Evolutionary conservation across 495 filamentous ascomycete species (phyloP).

Genomic region (Echria macrotheca): DNA sequence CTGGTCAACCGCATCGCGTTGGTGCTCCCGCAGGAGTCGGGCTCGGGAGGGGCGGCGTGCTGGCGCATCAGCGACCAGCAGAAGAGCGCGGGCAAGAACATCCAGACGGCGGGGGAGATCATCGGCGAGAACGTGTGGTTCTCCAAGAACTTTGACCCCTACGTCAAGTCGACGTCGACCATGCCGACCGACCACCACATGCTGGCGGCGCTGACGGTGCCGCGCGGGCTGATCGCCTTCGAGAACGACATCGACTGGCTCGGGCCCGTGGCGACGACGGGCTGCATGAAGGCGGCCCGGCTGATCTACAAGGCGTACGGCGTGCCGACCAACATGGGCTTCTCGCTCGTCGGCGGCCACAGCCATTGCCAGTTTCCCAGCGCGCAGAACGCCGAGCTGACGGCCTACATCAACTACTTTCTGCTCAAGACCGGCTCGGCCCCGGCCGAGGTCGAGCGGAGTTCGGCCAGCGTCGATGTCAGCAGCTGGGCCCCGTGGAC

Average conservation of each 20-base stretch:
- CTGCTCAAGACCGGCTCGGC: constrained; percentile 23
- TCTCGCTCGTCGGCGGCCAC: constrained; percentile 48
- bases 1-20: constrained; percentile 49
- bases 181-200: constrained; percentile 49
- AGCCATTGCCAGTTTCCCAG: constrained; percentile 47
- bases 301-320: constrained; percentile 49
- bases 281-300: constrained; percentile 50
- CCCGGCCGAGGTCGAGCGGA: constrained; percentile 37
- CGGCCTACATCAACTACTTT: constrained; percentile 48
- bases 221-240: constrained; percentile 42
- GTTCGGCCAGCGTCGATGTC: constrained; percentile 29
- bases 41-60: constrained; percentile 48
- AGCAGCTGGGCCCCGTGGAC: constrained; percentile 39
- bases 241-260: constrained; percentile 55
- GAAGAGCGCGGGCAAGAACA: constrained; percentile 42
- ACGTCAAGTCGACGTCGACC: constrained; percentile 27
- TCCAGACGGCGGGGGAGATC: constrained; percentile 49
- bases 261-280: constrained; percentile 45
- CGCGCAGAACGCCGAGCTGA: constrained; percentile 40
- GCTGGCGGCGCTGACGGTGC: constrained; percentile 42
- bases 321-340: constrained; percentile 47
- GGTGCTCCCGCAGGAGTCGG: constrained; percentile 51
- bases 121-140: constrained; percentile 51
- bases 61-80: constrained; percentile 48
- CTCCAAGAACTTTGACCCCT: constrained; percentile 38